Percentiles rank a stretch among this genome's conserved stretches.
Evolutionary conservation across 805 yeast genomes (phyloP).

Genomic region (Pichia exigua): DNA sequence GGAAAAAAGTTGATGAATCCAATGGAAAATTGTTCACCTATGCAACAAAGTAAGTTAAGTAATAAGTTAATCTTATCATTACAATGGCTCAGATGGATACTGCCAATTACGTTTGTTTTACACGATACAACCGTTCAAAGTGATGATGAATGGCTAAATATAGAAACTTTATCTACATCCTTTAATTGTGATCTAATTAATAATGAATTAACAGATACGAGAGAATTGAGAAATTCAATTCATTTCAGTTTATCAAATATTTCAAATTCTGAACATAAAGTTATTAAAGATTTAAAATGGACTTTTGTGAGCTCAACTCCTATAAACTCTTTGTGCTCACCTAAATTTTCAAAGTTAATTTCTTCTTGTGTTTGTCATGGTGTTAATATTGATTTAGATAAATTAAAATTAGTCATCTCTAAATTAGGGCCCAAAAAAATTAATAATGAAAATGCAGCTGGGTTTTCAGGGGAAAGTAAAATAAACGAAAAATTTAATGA

Average conservation of each 20-base stretch:
- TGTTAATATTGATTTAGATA: slow-evolving; percentile 1
- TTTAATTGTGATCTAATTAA: slow-evolving; percentile 2
- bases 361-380: slow-evolving; percentile 7
- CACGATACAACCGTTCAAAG: slow-evolving; percentile 7
- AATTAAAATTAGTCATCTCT: not conserved
- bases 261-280: not conserved
- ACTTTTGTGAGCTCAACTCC: slow-evolving; percentile 5
- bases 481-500: not conserved
- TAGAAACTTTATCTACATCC: slow-evolving; percentile 13
- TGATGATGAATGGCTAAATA: not conserved
- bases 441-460: not conserved
- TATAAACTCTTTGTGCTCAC: not conserved
- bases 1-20: not conserved
- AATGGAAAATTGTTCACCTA: not conserved
- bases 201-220: not conserved
- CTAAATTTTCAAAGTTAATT: slow-evolving; percentile 1
- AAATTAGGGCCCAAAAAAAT: not conserved
- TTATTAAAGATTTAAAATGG: slow-evolving; percentile 9
- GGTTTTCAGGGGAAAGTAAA: not conserved
- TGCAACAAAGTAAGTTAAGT: not conserved
- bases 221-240: slow-evolving; percentile 3
- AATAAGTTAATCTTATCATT: slow-evolving; percentile 1
- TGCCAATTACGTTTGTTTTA: slow-evolving; percentile 12
- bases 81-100: slow-evolving; percentile 5
- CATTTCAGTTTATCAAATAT: slow-evolving; percentile 11